phyloP scores from a whole-genome alignment of 164 flowering plant species.

The Brasenia schreberi region DNA sequence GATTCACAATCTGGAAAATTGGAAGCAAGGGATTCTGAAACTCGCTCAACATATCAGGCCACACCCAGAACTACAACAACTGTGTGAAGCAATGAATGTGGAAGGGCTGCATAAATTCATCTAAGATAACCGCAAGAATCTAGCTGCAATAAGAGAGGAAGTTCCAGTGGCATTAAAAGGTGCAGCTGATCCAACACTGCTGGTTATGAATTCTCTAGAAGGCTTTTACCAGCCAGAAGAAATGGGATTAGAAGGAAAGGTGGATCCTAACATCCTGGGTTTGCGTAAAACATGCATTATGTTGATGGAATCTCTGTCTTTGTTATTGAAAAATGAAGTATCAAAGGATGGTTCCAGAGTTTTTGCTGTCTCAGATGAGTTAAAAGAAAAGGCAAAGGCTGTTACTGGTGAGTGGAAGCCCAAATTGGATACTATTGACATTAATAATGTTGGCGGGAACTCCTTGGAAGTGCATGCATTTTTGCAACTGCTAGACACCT shows the following conservation, averaged over 20 bases:
- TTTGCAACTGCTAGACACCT: constrained; percentile 79
- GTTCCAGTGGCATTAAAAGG: constrained; percentile 68
- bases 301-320: constrained; percentile 85
- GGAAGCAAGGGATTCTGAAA: constrained; percentile 23
- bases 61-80: constrained; percentile 51
- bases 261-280: constrained; percentile 65
- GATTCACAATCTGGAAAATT: too few species aligned
- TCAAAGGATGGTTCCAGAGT: background rate
- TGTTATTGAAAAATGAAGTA: constrained; percentile 13
- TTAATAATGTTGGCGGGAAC: constrained; percentile 80
- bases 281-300: constrained; percentile 85
- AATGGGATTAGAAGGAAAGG: constrained; percentile 53
- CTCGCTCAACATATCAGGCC: constrained; percentile 27
- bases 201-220: too few species aligned
- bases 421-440: constrained; percentile 63
- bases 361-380: constrained; percentile 16
- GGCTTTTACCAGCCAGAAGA: constrained; percentile 54
- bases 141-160: constrained; percentile 67
- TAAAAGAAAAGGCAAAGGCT: constrained; percentile 49
- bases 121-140: constrained; percentile 90
- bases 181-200: constrained; percentile 43
- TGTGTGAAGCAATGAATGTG: constrained; percentile 73
- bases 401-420: constrained; percentile 95
- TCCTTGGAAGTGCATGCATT: constrained; percentile 97
- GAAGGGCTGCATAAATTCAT: constrained; percentile 82